These are phyloP conservation scores for Coemansia furcata DNA, from an alignment of 192 early-diverging fungal species.

Conservation along the genomic window DNA sequence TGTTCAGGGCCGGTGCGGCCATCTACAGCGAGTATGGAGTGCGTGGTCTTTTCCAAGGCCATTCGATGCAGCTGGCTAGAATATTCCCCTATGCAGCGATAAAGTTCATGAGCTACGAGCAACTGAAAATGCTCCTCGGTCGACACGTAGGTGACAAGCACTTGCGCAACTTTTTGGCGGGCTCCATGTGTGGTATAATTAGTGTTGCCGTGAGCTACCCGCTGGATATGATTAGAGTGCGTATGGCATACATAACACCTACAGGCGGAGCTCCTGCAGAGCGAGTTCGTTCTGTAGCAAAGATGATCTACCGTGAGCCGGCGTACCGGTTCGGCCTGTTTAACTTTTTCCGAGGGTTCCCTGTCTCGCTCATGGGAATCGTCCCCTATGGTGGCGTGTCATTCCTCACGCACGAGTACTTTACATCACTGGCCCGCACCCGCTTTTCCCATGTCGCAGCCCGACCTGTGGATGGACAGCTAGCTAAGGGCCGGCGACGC, in stretches of 20 bases:
- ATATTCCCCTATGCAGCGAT: slow-evolving; percentile 98
- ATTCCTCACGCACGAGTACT: slow-evolving; percentile 83
- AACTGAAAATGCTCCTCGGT: slow-evolving; percentile 70
- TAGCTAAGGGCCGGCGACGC: slow-evolving; percentile 22
- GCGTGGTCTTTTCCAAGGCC: slow-evolving; percentile 88
- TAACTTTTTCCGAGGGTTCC: slow-evolving; percentile 96
- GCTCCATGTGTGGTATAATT: slow-evolving; percentile 78
- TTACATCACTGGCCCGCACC: slow-evolving; percentile 62
- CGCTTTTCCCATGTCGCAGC: slow-evolving; percentile 43
- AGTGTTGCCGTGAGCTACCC: slow-evolving; percentile 92
- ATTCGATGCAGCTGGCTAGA: slow-evolving; percentile 86
- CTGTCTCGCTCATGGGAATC: slow-evolving; percentile 88
- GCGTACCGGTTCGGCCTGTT: slow-evolving; percentile 49
- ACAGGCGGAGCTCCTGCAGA: slow-evolving; percentile 21
- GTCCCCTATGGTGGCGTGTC: slow-evolving; percentile 96
- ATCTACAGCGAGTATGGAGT: slow-evolving; percentile 73
- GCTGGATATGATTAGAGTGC: slow-evolving; percentile 88
- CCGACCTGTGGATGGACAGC: slow-evolving; percentile 10
- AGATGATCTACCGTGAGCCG: slow-evolving; percentile 77
- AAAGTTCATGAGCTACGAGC: slow-evolving; percentile 97
- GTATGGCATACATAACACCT: slow-evolving; percentile 75
- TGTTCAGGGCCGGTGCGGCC: slow-evolving; percentile 73
- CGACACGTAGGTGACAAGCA: slow-evolving; percentile 62
- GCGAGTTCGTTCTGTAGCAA: slow-evolving; percentile 57
- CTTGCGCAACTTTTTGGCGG: slow-evolving; percentile 76